Evolutionary conservation across 768 basidiomycete genomes (phyloP), one percentile per base, ranked within the genome.

Genomic region (Dentipellis fragilis): DNA sequence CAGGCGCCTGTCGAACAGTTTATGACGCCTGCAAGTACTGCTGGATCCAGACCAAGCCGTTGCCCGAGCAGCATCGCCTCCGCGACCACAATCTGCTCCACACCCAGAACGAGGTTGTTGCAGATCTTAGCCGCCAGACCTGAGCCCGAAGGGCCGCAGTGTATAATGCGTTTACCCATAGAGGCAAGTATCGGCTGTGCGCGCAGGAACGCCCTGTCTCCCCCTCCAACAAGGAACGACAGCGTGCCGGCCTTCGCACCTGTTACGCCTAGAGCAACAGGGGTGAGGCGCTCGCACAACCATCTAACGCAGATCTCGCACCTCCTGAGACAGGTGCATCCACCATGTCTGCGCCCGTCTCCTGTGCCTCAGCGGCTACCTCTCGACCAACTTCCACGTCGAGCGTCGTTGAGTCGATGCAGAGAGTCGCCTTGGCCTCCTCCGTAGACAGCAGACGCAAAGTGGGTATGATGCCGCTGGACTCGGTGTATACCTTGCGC

Each of bases 241-340:
- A 97, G 75, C 1, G 89, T 89, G 22, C 83, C 93, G 14, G 88
- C 89, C 66, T 84, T 84, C 10, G 94, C 94, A 34, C 92, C 94
- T 12, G 86, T 74, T 10, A 92, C 89, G 36, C 92, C 87, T 90
- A 58, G 7, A 3, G 37, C 45, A 51, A 11, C 11, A 34, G 40
- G 21, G 17, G 11, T 51, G 49, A 1, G 35, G 34, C 8, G 49
- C 19, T 22, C 36, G 19, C 11, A 49, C 29, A 52, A 38, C 58
- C 7, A 11, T 29, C 12, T 23, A 37, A 51, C 5, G 29, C 49
- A 14, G 51, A 37, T 40, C 10, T 69, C 81, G 54, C 66, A 87
- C 91, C 93, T 55, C 94, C 94, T 49, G 91, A 93, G 1, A 97
- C 93, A 2, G 94, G 94, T 5, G 94, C 93, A 66, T 97, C 94